Conservation (phyloP, 176 grass and related monocot genomes). For the Coix lacrymajobi region DNA sequence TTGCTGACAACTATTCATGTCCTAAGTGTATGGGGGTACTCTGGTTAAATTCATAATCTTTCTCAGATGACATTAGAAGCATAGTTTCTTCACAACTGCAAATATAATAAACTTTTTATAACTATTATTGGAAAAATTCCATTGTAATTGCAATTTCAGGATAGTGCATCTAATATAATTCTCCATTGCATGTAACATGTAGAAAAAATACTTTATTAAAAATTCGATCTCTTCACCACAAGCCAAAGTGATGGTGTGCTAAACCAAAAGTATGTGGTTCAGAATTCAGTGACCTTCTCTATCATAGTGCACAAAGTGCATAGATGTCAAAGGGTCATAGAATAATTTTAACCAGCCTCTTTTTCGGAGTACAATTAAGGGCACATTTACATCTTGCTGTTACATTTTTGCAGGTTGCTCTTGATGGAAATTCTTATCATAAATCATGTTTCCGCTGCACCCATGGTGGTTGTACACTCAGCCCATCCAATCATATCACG, state of each 20-base stretch:
- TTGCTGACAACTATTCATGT: neutral
- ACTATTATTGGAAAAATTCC: neutral
- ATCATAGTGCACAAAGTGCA: neutral
- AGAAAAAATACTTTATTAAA: neutral
- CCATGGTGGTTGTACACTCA: conserved; percentile 84
- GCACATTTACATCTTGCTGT: neutral
- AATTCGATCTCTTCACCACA: neutral
- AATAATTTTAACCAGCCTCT: neutral
- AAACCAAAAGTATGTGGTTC: neutral
- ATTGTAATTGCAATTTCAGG: neutral
- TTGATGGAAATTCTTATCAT: conserved; percentile 80
- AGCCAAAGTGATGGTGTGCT: neutral
- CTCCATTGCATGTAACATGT: neutral
- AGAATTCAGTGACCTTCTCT: neutral
- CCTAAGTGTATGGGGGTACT: neutral
- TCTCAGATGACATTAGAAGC: neutral
- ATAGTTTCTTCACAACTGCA: neutral
- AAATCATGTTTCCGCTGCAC: conserved; percentile 90
- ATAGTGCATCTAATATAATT: conserved; percentile 1
- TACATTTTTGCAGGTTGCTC: conserved; percentile 48
- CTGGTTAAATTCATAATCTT: conserved; percentile 5
- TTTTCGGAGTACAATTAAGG: neutral
- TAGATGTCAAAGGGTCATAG: neutral
- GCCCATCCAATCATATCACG: conserved; percentile 64
- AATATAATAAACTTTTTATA: neutral